phyloP scores from a whole-genome alignment of 2,329 filamentous ascomycete species.

The Calonectria ilicicola region DNA sequence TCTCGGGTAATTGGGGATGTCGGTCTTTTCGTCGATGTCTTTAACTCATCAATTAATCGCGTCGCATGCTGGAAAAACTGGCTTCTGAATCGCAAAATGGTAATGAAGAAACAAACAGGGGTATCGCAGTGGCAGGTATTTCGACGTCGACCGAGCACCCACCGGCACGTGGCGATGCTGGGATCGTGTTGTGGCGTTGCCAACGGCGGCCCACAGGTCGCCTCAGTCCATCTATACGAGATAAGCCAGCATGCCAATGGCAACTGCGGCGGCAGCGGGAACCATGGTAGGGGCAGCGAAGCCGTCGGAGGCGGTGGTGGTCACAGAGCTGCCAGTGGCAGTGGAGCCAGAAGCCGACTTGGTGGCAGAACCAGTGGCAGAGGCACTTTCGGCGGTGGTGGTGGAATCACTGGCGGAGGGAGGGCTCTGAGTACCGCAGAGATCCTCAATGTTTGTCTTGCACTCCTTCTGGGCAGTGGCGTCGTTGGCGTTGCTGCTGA shows the following conservation, averaged over 20 bases:
- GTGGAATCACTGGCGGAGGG: slow-evolving; percentile 39
- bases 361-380: slow-evolving; percentile 38
- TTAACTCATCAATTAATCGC: slow-evolving; percentile 44
- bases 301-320: slow-evolving; percentile 48
- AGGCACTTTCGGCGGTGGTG: slow-evolving; percentile 42
- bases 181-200: slow-evolving; percentile 36
- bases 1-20: slow-evolving; percentile 25
- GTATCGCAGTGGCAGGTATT: slow-evolving; percentile 22
- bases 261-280: slow-evolving; percentile 58
- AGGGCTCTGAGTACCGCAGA: slow-evolving; percentile 57
- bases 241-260: slow-evolving; percentile 65
- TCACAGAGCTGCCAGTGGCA: slow-evolving; percentile 43
- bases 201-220: slow-evolving; percentile 32
- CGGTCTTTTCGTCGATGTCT: slow-evolving; percentile 38
- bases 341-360: slow-evolving; percentile 29
- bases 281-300: slow-evolving; percentile 57
- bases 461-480: slow-evolving; percentile 60
- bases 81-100: slow-evolving; percentile 47
- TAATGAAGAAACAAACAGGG: slow-evolving; percentile 47
- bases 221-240: slow-evolving; percentile 54
- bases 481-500: slow-evolving; percentile 54
- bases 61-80: slow-evolving; percentile 39
- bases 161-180: slow-evolving; percentile 30
- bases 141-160: slow-evolving; percentile 25
- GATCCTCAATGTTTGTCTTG: slow-evolving; percentile 57